Evolutionary conservation across 2,329 filamentous ascomycete genomes (phyloP), one percentile per base, ranked within the genome.

Genomic region (Diaporthe destruens): DNA sequence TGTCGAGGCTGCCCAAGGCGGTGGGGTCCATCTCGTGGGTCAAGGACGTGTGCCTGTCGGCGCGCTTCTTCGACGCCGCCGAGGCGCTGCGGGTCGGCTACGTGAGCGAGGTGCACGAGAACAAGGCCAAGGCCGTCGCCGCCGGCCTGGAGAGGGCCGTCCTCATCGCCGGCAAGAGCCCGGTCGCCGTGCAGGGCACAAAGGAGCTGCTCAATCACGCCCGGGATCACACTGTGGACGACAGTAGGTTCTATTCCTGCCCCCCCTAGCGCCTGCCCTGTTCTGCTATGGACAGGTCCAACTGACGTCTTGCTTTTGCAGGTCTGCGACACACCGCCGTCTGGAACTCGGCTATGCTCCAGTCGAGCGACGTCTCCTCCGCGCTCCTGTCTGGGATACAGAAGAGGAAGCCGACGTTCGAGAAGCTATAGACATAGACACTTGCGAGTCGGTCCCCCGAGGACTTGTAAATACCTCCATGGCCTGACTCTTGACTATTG

Each of bases 201-300:
- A 98, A 98, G 85, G 93, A 96, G 83, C 83, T 97, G 75, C 80
- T 98, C 79, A 95, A 96, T 81, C 94, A 92, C 79, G 93, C 92
- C 44, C 88, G 94, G 77, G 95, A 97, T 81, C 90, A 95, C 80
- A 86, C 87, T 2, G 90, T 97, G 36, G 89, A 88, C 57, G 94
- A 97, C 77, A 94, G 92, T 92, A 81, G 79, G 89, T 87, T 87
- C 29, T 56, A 51, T 25, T 61, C 36, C 71, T 25, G n/a, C n/a
- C 29, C 29, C 29, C 29, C 65, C 39, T 56, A 32, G 67, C 39
- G 72, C n/a, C 68, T 29, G 56, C 36, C 56, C n/a, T 20, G 56
- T 25, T 12, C 39, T 61, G 23, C 57, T 63, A 36, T 32, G 23
- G 49, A 66, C 34, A 42, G 39, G 49, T 14, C 29, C 65, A n/a